Evolutionary conservation across 83 land plant genomes (phyloP).

Genomic region (Picea engelmannii): DNA sequence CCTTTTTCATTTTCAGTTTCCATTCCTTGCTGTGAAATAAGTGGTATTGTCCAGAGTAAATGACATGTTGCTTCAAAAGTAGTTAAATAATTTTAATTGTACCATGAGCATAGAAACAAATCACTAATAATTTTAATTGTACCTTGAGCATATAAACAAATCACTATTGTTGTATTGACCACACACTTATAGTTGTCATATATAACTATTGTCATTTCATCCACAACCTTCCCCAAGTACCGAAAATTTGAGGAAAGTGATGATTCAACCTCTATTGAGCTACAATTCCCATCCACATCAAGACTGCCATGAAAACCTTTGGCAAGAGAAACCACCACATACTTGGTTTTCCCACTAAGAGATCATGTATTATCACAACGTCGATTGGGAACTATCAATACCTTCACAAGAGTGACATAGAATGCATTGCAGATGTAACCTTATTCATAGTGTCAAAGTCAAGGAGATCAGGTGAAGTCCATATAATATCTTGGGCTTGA

Average conservation of each 20-base stretch:
- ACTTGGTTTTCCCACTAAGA: conserved; percentile 59
- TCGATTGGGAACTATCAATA: conserved; percentile 74
- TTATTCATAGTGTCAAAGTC: conserved; percentile 64
- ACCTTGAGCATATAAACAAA: conserved; percentile 83
- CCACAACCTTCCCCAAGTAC: conserved; percentile 90
- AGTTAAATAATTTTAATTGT: too few species aligned
- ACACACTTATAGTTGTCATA: conserved; percentile 71
- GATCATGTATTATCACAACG: conserved; percentile 74
- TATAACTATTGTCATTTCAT: conserved; percentile 68
- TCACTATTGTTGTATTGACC: conserved; percentile 74
- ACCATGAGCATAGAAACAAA: too few species aligned
- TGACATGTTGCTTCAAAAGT: conserved; percentile 91
- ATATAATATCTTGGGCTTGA: conserved; percentile 48
- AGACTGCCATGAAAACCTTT: conserved; percentile 71
- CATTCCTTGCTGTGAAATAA: conserved; percentile 36
- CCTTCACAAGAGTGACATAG: conserved; percentile 69
- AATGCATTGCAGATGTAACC: conserved; percentile 65
- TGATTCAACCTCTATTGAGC: conserved; percentile 40
- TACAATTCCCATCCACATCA: conserved; percentile 50
- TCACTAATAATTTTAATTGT: conserved; percentile 69
- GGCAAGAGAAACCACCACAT: conserved; percentile 67
- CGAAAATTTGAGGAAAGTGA: conserved; percentile 77
- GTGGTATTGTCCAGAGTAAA: conserved; percentile 74
- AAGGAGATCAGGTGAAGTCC: conserved; percentile 71
- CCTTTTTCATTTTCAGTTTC: conserved; percentile 36